Base-by-base conservation (phyloP, 2,329 filamentous ascomycete genomes). In the Gyromitra esculenta region DNA sequence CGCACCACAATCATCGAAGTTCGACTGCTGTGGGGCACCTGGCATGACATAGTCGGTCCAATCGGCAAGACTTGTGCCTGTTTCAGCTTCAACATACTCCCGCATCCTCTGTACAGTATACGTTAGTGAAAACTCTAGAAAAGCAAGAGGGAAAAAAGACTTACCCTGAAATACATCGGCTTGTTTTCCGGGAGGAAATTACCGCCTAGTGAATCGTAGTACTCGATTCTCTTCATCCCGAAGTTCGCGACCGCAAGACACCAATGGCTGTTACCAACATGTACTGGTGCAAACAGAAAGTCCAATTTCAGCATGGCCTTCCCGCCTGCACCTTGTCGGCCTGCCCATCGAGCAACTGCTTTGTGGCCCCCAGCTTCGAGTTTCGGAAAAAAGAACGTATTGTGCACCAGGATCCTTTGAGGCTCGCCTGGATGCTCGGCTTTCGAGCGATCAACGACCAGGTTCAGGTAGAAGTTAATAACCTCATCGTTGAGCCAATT, bases 401-500 rank as follows among this genome's bases (percentile, higher is more conserved):
- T 81, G 62, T 79, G 68, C 1, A 70, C 66, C 13, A 78, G 66
- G 41, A 81, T 60, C 35, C 66, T 78, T 35, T 56, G 64, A 7
- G 69, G 66, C 6, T 73, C 74, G 18, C 45, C 60, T 35, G 66
- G 64, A 45, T 64, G 31, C 8, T 60, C 48, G 8, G 18, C 35
- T 25, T 79, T 79, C 2, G 72, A 75, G 21, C 80, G 79, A 9
- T 79, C 78, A 21, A 74, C 74, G 48, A 81, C 73, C 39, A 81
- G 75, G 35, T 75, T 57, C 2, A 81, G 50, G 35, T 81, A 81
- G 7, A 77, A 79, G 54, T 81, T 79, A 59, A 81, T 81, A 21
- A 80, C 76, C 45, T 81, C 78, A 50, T 81, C 80, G 56, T 81
- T 81, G 18, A 81, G 73, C 80, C 80, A 81, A 18, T 65, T 43